phyloP scores from a whole-genome alignment of 2,329 filamentous ascomycete species.

The Trichoderma sp. region DNA sequence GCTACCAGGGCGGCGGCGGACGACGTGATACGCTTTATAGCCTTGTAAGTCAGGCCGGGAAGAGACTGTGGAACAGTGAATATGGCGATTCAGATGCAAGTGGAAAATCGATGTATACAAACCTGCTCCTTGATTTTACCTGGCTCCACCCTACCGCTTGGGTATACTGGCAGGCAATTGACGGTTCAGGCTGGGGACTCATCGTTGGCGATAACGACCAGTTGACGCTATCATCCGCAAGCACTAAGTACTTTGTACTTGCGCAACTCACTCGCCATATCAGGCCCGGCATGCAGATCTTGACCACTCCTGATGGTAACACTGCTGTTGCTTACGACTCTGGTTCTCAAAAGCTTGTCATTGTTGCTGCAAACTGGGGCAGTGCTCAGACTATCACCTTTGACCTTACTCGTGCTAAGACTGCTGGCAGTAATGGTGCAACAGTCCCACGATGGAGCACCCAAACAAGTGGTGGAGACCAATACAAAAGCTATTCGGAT shows the following conservation, averaged over 20 bases:
- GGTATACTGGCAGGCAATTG: conserved; percentile 13
- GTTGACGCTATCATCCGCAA: conserved; percentile 6
- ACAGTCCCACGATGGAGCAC: conserved; percentile 9
- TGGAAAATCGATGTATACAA: background rate
- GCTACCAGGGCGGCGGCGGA: background rate
- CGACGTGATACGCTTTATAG: background rate
- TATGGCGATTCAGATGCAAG: background rate
- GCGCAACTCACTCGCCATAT: conserved; percentile 6
- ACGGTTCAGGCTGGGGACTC: background rate
- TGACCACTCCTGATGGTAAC: background rate
- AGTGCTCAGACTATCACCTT: conserved; percentile 3
- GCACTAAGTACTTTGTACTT: conserved; percentile 2
- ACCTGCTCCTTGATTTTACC: background rate
- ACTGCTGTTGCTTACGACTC: background rate
- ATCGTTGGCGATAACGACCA: background rate
- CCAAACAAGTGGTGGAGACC: background rate
- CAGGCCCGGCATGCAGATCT: conserved; percentile 2
- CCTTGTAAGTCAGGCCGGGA: background rate
- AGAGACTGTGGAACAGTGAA: background rate
- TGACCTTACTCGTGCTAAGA: background rate
- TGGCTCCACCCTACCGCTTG: conserved; percentile 11
- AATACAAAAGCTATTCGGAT: background rate
- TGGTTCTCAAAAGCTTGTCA: background rate
- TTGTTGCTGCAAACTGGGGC: conserved; percentile 1
- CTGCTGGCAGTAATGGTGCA: background rate